These are phyloP conservation scores for Borealophlyctis nickersoniae DNA, from an alignment of 192 early-diverging fungal genomes.

Conservation along the genomic window DNA sequence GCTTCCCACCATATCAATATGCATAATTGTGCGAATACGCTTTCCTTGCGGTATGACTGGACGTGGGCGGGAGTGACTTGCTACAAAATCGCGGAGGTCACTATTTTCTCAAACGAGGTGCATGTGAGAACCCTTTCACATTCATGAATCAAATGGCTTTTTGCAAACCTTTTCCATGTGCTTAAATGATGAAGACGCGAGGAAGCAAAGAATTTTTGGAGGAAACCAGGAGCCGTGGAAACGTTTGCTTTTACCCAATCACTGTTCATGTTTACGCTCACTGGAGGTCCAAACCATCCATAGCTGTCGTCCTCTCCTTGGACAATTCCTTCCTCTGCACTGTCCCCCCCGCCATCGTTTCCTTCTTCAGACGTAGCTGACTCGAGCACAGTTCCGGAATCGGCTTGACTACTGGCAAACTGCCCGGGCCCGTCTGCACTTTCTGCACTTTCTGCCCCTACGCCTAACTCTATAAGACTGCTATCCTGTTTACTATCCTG, in stretches of 20 bases:
- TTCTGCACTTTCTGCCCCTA: too few species aligned
- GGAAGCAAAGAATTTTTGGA: conserved; percentile 42
- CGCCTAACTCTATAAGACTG: too few species aligned
- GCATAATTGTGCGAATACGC: conserved; percentile 53
- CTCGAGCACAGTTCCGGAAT: too few species aligned
- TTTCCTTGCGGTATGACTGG: conserved; percentile 6
- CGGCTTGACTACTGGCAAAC: too few species aligned
- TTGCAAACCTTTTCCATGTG: conserved; percentile 81
- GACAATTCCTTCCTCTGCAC: too few species aligned
- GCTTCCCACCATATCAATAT: conserved; percentile 90
- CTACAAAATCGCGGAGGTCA: conserved; percentile 69
- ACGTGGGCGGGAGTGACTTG: conserved; percentile 15
- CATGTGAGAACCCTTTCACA: too few species aligned
- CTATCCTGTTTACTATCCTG: too few species aligned
- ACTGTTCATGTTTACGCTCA: conserved; percentile 13
- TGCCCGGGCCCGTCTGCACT: too few species aligned
- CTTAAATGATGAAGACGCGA: conserved; percentile 78
- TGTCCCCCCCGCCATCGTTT: too few species aligned
- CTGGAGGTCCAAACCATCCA: neutral
- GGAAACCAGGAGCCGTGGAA: conserved; percentile 40
- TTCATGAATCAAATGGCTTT: too few species aligned
- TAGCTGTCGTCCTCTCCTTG: neutral
- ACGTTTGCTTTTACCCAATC: conserved; percentile 30
- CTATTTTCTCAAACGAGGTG: too few species aligned
- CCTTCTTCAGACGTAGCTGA: too few species aligned